Evolutionary conservation across 2,329 filamentous ascomycete genomes (phyloP).

Genomic region (Microsporum canis): DNA sequence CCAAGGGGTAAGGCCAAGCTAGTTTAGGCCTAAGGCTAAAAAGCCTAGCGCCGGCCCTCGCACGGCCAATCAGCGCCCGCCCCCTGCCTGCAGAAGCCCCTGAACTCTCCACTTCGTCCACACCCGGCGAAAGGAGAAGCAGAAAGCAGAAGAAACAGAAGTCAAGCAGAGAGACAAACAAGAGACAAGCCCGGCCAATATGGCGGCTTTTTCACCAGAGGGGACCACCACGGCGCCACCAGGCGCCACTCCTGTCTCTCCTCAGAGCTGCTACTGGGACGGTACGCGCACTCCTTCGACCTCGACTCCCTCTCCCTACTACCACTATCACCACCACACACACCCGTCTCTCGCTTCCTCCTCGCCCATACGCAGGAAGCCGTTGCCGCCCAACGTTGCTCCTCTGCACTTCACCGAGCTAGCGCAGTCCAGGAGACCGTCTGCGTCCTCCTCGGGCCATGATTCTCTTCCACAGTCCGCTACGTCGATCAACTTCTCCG

Average conservation of each 20-base stretch:
- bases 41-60: not conserved
- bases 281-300: not conserved
- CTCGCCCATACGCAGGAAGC: constrained; percentile 42
- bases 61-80: not conserved
- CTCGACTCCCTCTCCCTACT: not conserved
- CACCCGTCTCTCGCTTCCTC: not conserved
- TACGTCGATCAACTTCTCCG: constrained; percentile 22
- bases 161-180: not conserved
- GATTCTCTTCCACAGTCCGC: constrained; percentile 13
- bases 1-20: not conserved
- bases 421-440: constrained; percentile 7
- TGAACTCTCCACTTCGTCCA: not conserved
- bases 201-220: not conserved
- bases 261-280: not conserved
- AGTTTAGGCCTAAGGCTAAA: not conserved
- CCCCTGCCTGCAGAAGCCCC: not conserved
- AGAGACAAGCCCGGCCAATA: not conserved
- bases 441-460: not conserved
- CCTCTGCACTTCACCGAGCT: constrained; percentile 28
- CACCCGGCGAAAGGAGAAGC: not conserved
- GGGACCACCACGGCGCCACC: not conserved
- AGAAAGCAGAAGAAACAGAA: not conserved
- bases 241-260: not conserved
- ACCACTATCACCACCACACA: not conserved
- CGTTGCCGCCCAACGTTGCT: constrained; percentile 42